These are phyloP conservation scores for Pleomassaria siparia DNA, from an alignment of 2,329 filamentous ascomycete genomes.

Conservation along the genomic window DNA sequence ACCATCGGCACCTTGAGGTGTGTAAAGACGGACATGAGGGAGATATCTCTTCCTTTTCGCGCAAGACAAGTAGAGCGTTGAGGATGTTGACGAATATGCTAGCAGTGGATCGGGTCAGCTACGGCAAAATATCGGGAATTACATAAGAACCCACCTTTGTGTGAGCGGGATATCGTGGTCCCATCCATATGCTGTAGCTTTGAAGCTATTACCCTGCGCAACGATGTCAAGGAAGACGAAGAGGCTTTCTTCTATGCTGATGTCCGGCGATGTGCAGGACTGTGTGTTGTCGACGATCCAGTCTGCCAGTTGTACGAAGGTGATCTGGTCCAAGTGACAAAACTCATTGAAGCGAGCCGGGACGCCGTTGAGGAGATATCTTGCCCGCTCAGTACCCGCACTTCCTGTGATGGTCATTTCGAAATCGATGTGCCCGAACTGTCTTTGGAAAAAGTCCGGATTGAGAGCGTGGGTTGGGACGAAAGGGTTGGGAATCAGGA, in stretches of 20 bases:
- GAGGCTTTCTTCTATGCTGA: constrained; percentile 41
- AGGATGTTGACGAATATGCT: constrained; percentile 42
- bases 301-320: constrained; percentile 41
- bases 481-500: background rate
- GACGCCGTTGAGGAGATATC: constrained; percentile 36
- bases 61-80: constrained; percentile 35
- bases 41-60: constrained; percentile 34
- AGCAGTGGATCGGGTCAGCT: background rate
- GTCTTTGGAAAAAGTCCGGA: background rate
- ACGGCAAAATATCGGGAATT: background rate
- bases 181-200: constrained; percentile 34
- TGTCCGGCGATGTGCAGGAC: constrained; percentile 29
- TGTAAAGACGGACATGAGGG: constrained; percentile 35
- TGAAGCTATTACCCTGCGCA: constrained; percentile 40
- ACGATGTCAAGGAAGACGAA: constrained; percentile 43
- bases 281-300: constrained; percentile 39
- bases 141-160: constrained; percentile 30
- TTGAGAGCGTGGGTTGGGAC: background rate
- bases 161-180: constrained; percentile 39
- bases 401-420: constrained; percentile 25
- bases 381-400: constrained; percentile 32
- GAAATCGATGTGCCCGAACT: background rate
- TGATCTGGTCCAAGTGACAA: constrained; percentile 42
- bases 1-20: constrained; percentile 35
- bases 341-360: constrained; percentile 42